Conservation (phyloP, 108 stramenopile species). For the Pinguiococcus pyrenoidosus region DNA sequence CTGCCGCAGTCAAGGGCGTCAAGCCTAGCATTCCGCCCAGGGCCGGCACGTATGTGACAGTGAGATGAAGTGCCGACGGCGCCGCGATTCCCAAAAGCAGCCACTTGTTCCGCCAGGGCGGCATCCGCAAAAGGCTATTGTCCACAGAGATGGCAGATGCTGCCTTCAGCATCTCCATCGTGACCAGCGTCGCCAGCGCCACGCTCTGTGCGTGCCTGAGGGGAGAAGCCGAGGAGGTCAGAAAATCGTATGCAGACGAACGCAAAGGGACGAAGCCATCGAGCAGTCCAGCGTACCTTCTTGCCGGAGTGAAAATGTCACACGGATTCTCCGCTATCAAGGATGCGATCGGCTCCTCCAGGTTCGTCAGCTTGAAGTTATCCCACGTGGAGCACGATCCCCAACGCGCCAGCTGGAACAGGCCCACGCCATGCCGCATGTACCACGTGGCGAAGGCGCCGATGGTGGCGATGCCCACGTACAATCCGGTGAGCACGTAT, state of each 20-base stretch:
- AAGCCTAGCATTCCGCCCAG: conserved; percentile 72
- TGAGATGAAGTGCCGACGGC: conserved; percentile 71
- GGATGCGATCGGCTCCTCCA: conserved; percentile 17
- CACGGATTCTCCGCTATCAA: conserved; percentile 52
- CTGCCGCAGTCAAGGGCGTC: conserved; percentile 52
- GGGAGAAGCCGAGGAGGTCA: too few species aligned
- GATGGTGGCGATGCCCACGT: conserved; percentile 88
- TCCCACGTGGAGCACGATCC: conserved; percentile 28
- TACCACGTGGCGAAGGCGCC: conserved; percentile 81
- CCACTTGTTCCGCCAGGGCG: conserved; percentile 72
- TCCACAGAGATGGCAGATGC: conserved; percentile 44
- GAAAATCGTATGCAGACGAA: too few species aligned
- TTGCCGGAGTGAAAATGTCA: conserved; percentile 41
- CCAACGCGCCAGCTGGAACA: conserved; percentile 39
- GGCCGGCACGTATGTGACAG: conserved; percentile 60
- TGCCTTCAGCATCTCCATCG: conserved; percentile 91
- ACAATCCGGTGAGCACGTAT: conserved; percentile 78
- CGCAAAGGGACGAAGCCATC: too few species aligned
- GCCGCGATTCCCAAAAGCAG: conserved; percentile 71
- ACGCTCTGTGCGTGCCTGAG: conserved; percentile 54
- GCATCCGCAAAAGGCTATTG: conserved; percentile 64
- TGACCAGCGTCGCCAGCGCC: conserved; percentile 76
- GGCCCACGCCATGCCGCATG: conserved; percentile 37
- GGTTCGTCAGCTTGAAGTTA: conserved; percentile 6
- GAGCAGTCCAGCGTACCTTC: conserved; percentile 12